Base-by-base conservation (phyloP, 176 grass and related monocot genomes). In the Dendrocalamus sinicus region DNA sequence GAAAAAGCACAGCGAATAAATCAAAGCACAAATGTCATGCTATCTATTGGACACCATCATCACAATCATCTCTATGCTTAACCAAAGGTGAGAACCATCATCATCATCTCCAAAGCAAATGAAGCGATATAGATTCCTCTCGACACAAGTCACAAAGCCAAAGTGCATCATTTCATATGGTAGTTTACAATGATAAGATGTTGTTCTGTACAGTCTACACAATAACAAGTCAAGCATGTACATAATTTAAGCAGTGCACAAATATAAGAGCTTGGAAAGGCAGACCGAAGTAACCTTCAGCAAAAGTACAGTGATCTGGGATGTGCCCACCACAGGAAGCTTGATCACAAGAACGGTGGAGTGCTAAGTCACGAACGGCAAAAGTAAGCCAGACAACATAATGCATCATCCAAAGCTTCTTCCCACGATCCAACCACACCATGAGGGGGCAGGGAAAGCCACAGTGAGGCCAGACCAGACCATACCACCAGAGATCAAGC, bases 371-470 rank as follows among this genome's bases (percentile, higher is more conserved):
- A 79, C 35, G 69, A 43, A 15, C 53, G 28, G 68, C 57, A 68
- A 92, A 83, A 83, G 62, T 53, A 87, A 66, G 24, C 17, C 32
- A 69, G 84, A 80, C 75, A 84, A 54, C 68, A 79, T 89, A 35
- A 84, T 89, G 76, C 51, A 83, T 60, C 75, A 65, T 75, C 79
- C 87, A 88, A 69, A 79, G 74, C 70, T 78, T 84, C 69, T 10
- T 37, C 52, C 64, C 82, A 89, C 51, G 10, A 83, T 75, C 57
- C 23, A 65, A 41, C 24, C 24, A 66, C 41, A 45, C 53, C 54
- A 53, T 67, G 76, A 70, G 51, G 61, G n/a, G 35, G 61, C 71
- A 75, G 57, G 54, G 12, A 78, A 79, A 70, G 70, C 14, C 72
- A 58, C 72, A 52, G 62, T 22, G 51, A 41, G 2, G 87, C 67